Evolutionary conservation across 202 grass and related monocot species (phyloP).

Genomic region (Zizania palustris): DNA sequence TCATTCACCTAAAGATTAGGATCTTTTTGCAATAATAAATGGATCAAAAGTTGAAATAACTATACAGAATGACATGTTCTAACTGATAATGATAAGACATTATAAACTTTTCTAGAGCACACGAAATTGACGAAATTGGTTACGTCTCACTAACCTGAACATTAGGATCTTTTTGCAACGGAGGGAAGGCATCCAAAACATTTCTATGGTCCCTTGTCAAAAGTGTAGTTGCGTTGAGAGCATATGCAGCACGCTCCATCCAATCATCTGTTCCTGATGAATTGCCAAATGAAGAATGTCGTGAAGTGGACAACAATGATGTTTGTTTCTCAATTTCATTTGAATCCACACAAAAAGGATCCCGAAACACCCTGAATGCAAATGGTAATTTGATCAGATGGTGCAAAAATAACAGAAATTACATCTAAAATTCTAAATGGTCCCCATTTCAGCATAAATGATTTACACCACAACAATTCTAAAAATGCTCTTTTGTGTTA

Average conservation of each 20-base stretch:
- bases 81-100: not conserved
- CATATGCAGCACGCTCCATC: conserved; percentile 76
- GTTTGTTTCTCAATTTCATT: conserved; percentile 40
- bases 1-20: conserved; percentile 56
- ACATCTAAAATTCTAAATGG: not conserved
- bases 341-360: conserved; percentile 39
- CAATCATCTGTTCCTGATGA: conserved; percentile 72
- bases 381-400: conserved; percentile 28
- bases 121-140: conserved; percentile 28
- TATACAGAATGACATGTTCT: not conserved
- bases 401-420: conserved; percentile 10
- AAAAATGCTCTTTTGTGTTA: not conserved
- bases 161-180: conserved; percentile 61
- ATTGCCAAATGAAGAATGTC: conserved; percentile 49
- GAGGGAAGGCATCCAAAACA: conserved; percentile 68
- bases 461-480: not conserved
- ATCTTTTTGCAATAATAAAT: conserved; percentile 58
- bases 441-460: not conserved
- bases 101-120: conserved; percentile 1
- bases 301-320: conserved; percentile 35
- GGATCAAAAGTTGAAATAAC: conserved; percentile 34
- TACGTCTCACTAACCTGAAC: conserved; percentile 52
- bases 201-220: conserved; percentile 56
- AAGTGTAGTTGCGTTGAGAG: conserved; percentile 57
- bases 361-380: conserved; percentile 53